Base-by-base conservation (phyloP, 2,329 filamentous ascomycete species). In the Fusarium tricinctum region DNA sequence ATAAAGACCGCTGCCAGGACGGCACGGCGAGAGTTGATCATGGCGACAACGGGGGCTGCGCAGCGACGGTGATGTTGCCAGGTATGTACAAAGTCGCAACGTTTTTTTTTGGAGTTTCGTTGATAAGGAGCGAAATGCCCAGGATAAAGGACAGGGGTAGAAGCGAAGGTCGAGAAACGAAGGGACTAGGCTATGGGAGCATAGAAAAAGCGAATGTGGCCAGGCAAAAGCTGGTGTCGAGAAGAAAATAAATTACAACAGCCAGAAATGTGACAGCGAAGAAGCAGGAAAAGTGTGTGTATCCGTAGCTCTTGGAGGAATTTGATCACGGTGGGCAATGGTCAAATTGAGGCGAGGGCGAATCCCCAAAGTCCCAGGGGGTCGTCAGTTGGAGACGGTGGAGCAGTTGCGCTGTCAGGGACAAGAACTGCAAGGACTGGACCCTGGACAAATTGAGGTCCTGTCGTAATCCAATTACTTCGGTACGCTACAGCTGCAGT, bases 21-120 rank as follows among this genome's bases (percentile, higher is more conserved):
- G 75, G 92, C 91, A 80, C 92, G 91, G 75, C 89, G 88, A 76
- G 92, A 92, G 75, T 91, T 92, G 78, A 94, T 86, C 93, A 97
- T 97, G 61, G 75, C 70, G 55, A 48, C 61, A 52, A 45, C 96
- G 58, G 74, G 74, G 58, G 74, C 63, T 58, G 52, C 63, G 54
- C 43, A 44, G 46, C 42, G 45, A 69, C 32, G 47, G 48, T 66
- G 59, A 45, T 63, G 32, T 69, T 49, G 62, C 46, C 61, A 58
- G 50, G 60, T 62, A 40, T 53, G 50, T 39, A 35, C 43, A 35
- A 67, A 55, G 46, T 50, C 49, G 63, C 58, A 49, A 47, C 54
- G 63, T 70, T 58, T 71, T 66, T 70, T 58, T 71, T 67, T 39
- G 30, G 48, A 51, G 52, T 44, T 63, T 70, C 49, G 58, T 52